Percentiles rank a stretch among this genome's conserved stretches.
phyloP scores from a whole-genome alignment of 2,329 filamentous ascomycete species.

The Amauroascus verrucosus region DNA sequence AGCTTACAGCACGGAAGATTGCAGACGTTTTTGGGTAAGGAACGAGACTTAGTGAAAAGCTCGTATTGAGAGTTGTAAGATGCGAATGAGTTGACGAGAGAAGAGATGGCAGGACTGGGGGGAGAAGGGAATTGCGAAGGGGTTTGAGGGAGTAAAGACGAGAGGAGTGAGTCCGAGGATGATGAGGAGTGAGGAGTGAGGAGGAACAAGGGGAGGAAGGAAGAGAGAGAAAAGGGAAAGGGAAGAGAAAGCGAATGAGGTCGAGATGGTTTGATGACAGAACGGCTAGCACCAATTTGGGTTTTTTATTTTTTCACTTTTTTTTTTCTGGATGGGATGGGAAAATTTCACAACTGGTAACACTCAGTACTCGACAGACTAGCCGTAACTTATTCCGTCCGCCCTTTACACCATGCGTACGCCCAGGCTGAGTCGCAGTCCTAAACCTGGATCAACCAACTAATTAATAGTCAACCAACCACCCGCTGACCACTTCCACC shows the following conservation, averaged over 20 bases:
- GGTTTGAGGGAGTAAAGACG: conserved; percentile 9
- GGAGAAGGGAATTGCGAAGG: not conserved
- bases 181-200: conserved; percentile 12
- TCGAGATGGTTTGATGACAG: conserved; percentile 5
- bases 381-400: no score
- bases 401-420: no score
- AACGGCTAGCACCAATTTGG: not conserved
- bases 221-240: conserved; percentile 12
- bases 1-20: conserved; percentile 1
- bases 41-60: conserved; percentile 46
- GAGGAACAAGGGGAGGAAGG: conserved; percentile 10
- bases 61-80: conserved; percentile 30
- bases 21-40: conserved; percentile 14
- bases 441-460: not conserved
- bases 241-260: not conserved
- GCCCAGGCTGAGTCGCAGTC: not conserved
- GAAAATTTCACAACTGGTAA: not conserved
- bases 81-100: conserved; percentile 7
- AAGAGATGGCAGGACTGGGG: conserved; percentile 4
- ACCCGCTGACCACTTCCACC: not conserved
- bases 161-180: conserved; percentile 1
- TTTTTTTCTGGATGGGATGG: not conserved
- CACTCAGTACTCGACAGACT: not conserved
- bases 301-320: no score
- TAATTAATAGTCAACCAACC: no score